These are phyloP conservation scores for Backusella tuberculispora DNA, from an alignment of 192 early-diverging fungal genomes.

Conservation along the genomic window DNA sequence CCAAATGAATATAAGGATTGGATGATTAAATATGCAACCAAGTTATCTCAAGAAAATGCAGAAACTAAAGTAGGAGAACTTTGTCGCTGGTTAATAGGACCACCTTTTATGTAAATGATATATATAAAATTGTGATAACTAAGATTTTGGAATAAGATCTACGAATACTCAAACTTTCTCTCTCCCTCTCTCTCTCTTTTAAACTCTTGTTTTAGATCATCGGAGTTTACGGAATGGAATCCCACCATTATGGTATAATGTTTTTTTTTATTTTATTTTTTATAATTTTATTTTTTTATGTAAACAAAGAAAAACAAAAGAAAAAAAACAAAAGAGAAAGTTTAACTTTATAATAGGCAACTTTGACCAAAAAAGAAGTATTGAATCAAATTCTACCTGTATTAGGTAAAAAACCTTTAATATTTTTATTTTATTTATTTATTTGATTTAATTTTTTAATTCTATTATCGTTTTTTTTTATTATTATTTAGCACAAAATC, in stretches of 20 bases:
- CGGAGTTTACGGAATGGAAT: conserved; percentile 31
- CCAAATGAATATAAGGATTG: conserved; percentile 62
- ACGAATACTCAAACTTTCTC: too few species aligned
- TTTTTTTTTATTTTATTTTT: background rate
- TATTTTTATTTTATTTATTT: background rate
- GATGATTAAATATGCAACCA: conserved; percentile 64
- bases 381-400: conserved; percentile 67
- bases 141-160: too few species aligned
- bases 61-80: conserved; percentile 66
- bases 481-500: conserved; percentile 52
- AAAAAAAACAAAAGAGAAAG: background rate
- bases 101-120: conserved; percentile 48
- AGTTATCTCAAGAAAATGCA: conserved; percentile 64
- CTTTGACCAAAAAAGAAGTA: conserved; percentile 65
- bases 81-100: conserved; percentile 67
- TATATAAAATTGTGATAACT: too few species aligned
- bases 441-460: background rate
- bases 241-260: conserved; percentile 27
- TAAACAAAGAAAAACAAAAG: background rate
- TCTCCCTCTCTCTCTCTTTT: conserved; percentile 7
- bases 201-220: background rate
- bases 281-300: background rate
- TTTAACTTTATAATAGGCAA: conserved; percentile 37
- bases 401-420: conserved; percentile 47
- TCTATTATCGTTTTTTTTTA: background rate